These are phyloP conservation scores for Pseudogymnoascus sp. DNA, from an alignment of 2,329 filamentous ascomycete species.

Conservation along the genomic window DNA sequence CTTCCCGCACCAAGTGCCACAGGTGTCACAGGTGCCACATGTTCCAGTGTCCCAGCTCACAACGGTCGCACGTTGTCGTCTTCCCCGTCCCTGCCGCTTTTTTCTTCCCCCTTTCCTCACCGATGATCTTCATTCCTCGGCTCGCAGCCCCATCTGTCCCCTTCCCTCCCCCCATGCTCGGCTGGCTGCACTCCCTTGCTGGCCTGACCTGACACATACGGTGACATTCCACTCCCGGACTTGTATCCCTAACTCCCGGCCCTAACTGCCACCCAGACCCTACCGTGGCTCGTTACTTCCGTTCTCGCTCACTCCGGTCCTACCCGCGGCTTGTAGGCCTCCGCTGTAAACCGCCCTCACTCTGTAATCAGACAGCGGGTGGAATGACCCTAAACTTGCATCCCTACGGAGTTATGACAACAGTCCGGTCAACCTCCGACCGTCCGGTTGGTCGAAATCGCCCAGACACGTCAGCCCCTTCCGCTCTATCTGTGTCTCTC, in stretches of 20 bases:
- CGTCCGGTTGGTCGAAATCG: constrained; percentile 10
- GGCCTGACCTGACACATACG: background rate
- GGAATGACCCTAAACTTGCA: background rate
- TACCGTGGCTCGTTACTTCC: background rate
- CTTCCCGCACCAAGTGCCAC: background rate
- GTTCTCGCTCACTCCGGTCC: constrained; percentile 4
- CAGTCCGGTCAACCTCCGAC: background rate
- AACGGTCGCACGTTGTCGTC: constrained; percentile 4
- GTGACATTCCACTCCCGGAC: background rate
- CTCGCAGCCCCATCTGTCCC: background rate
- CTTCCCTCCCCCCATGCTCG: background rate
- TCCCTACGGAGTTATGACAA: background rate
- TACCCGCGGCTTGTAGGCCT: background rate
- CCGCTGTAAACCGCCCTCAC: background rate
- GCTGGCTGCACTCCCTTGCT: background rate
- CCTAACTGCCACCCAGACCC: background rate
- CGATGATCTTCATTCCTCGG: background rate
- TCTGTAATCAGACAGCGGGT: background rate
- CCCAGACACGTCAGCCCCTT: constrained; percentile 10
- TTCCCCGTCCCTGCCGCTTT: background rate
- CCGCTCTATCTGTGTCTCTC: background rate
- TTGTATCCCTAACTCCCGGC: constrained; percentile 2
- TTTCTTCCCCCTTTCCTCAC: background rate
- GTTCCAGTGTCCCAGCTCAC: background rate
- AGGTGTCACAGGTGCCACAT: background rate